Conservation (phyloP, 768 basidiomycete genomes). For the Neoboletus magnificus region DNA sequence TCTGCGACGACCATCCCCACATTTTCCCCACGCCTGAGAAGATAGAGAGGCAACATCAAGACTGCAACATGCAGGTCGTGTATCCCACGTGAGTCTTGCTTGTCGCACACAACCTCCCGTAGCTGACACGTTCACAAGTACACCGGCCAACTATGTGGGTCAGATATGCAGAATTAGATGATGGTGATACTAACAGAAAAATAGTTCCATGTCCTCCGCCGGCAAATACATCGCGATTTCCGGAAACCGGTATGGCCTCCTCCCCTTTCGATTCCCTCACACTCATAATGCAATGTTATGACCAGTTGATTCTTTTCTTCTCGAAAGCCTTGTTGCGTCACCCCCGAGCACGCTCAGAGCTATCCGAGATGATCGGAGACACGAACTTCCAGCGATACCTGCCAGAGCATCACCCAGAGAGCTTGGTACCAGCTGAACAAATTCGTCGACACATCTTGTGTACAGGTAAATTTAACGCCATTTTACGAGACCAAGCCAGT, state of each 20-base stretch:
- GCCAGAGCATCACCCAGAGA: constrained; percentile 74
- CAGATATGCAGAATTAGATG: not conserved
- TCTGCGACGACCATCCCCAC: constrained; percentile 96
- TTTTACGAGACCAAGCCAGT: not conserved
- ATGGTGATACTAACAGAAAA: constrained; percentile 12
- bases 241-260: constrained; percentile 77
- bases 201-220: constrained; percentile 93
- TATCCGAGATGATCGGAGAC: constrained; percentile 87
- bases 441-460: constrained; percentile 92
- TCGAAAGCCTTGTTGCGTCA: constrained; percentile 95
- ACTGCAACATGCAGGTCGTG: constrained; percentile 99
- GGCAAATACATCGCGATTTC: constrained; percentile 97
- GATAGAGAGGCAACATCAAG: constrained; percentile 93
- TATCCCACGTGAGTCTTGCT: constrained; percentile 77
- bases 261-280: not conserved
- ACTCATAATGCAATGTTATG: not conserved
- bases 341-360: constrained; percentile 81
- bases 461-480: constrained; percentile 45
- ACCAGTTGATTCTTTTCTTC: constrained; percentile 89
- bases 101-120: not conserved
- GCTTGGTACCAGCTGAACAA: constrained; percentile 74
- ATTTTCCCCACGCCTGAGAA: constrained; percentile 86
- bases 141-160: constrained; percentile 87
- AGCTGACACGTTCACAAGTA: constrained; percentile 43
- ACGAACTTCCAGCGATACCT: constrained; percentile 92